Conservation (phyloP, 805 yeast species). For the Suhomyces prunicola region DNA sequence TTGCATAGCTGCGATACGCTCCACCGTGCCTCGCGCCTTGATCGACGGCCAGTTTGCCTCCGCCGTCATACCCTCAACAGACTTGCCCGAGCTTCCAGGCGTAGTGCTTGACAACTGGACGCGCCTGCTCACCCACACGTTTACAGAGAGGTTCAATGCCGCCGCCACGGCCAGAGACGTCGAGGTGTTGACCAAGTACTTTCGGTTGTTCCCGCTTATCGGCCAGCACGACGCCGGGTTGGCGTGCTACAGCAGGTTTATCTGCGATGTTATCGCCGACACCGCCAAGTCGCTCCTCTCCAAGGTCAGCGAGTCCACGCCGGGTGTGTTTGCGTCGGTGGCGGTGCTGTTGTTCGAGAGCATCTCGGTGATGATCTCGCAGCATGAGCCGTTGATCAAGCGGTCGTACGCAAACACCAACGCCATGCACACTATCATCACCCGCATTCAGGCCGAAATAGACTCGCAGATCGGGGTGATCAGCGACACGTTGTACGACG, state of each 20-base stretch:
- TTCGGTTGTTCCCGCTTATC: conserved; percentile 83
- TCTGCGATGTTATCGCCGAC: conserved; percentile 78
- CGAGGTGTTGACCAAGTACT: conserved; percentile 68
- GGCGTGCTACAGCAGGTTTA: conserved; percentile 77
- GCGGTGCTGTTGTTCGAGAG: conserved; percentile 73
- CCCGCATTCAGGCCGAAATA: conserved; percentile 76
- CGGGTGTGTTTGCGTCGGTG: conserved; percentile 58
- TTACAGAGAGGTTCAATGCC: conserved; percentile 58
- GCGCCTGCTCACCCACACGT: conserved; percentile 52
- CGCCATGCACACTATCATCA: conserved; percentile 65
- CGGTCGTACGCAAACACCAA: conserved; percentile 50
- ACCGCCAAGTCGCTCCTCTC: conserved; percentile 67
- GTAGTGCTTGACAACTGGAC: conserved; percentile 58
- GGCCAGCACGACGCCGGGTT: conserved; percentile 71
- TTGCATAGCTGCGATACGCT: conserved; percentile 45
- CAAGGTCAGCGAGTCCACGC: conserved; percentile 20
- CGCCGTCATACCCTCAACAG: conserved; percentile 80
- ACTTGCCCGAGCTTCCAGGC: conserved; percentile 76
- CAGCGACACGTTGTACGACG: conserved; percentile 80
- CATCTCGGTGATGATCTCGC: conserved; percentile 78
- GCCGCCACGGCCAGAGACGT: conserved; percentile 71
- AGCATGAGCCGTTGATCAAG: conserved; percentile 77
- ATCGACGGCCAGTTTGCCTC: conserved; percentile 67
- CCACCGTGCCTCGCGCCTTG: conserved; percentile 51
- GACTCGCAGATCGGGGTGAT: conserved; percentile 92